Evolutionary conservation across 345 rosid species (phyloP).

Genomic region (Lepidium didymum): DNA sequence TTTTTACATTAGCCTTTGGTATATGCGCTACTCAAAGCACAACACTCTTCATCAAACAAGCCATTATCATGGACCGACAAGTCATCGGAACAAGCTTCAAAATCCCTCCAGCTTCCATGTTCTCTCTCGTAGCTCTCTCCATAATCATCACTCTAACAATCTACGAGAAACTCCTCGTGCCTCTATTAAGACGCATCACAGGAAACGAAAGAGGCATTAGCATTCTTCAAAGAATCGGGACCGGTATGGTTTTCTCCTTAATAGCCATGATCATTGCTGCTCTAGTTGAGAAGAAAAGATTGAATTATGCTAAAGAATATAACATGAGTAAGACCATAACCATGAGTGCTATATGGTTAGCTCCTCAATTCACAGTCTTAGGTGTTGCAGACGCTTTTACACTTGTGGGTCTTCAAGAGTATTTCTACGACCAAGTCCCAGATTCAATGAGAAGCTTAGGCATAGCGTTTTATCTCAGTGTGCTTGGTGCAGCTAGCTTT

Average conservation of each 20-base stretch:
- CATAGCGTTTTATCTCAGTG: conserved; percentile 50
- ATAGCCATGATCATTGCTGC: conserved; percentile 40
- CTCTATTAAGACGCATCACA: conserved; percentile 26
- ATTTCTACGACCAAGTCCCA: conserved; percentile 63
- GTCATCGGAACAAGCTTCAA: conserved; percentile 25
- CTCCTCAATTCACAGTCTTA: conserved; percentile 39
- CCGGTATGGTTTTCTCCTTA: conserved; percentile 39
- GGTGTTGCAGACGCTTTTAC: conserved; percentile 54
- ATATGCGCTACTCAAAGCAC: conserved; percentile 62
- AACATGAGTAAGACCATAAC: conserved; percentile 1
- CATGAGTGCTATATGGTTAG: conserved; percentile 39
- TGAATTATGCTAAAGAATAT: conserved; percentile 10
- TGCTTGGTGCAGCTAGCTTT: conserved; percentile 61
- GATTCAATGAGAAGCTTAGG: conserved; percentile 64
- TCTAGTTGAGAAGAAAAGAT: conserved; percentile 39
- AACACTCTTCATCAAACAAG: conserved; percentile 94
- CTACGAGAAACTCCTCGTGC: conserved; percentile 46
- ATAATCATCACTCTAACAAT: conserved; percentile 32
- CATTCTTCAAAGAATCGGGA: conserved; percentile 43
- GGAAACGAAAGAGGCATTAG: conserved; percentile 45
- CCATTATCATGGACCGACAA: conserved; percentile 41
- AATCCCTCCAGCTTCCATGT: conserved; percentile 42
- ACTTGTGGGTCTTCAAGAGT: conserved; percentile 59
- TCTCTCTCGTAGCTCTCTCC: conserved; percentile 33
- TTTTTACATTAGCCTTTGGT: conserved; percentile 70